Conservation (phyloP, 2,329 filamentous ascomycete genomes). For the Aspergillus intermedius region DNA sequence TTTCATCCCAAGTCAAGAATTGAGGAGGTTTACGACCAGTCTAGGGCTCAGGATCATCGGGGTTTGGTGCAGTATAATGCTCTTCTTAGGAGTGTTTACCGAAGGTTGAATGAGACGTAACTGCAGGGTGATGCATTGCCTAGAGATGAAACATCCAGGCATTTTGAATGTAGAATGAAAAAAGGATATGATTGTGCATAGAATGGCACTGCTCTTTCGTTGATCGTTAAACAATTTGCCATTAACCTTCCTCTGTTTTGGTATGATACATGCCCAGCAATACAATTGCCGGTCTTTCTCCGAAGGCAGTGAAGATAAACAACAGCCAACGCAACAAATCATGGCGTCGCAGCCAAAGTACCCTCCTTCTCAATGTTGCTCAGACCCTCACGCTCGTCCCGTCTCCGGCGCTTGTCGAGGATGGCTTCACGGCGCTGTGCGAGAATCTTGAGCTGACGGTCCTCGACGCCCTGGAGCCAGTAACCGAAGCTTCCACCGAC, state of each 20-base stretch:
- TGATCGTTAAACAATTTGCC: not conserved
- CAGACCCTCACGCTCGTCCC: slow-evolving; percentile 51
- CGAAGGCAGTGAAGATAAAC: not conserved
- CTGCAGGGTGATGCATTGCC: not conserved
- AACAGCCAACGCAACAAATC: slow-evolving; percentile 9
- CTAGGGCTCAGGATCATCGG: not conserved
- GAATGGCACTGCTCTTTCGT: no score
- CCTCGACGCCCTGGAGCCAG: slow-evolving; percentile 88
- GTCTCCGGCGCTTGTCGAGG: slow-evolving; percentile 81
- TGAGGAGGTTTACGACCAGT: slow-evolving; percentile 6
- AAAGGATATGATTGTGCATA: no score
- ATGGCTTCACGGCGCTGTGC: slow-evolving; percentile 71
- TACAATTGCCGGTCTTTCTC: no score
- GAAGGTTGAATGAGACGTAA: not conserved
- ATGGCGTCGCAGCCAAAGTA: slow-evolving; percentile 31
- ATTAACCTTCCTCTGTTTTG: not conserved
- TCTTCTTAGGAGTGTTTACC: slow-evolving; percentile 2
- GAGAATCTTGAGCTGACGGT: slow-evolving; percentile 70
- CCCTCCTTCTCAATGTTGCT: slow-evolving; percentile 34
- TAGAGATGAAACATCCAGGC: not conserved
- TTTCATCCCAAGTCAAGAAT: slow-evolving; percentile 3
- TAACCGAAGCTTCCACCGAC: slow-evolving; percentile 91
- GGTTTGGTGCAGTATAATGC: not conserved
- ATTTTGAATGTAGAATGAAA: no score
- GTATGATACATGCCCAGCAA: not conserved